Evolutionary conservation across 306 rosid genomes (phyloP).

Genomic region (Prunus mira): DNA sequence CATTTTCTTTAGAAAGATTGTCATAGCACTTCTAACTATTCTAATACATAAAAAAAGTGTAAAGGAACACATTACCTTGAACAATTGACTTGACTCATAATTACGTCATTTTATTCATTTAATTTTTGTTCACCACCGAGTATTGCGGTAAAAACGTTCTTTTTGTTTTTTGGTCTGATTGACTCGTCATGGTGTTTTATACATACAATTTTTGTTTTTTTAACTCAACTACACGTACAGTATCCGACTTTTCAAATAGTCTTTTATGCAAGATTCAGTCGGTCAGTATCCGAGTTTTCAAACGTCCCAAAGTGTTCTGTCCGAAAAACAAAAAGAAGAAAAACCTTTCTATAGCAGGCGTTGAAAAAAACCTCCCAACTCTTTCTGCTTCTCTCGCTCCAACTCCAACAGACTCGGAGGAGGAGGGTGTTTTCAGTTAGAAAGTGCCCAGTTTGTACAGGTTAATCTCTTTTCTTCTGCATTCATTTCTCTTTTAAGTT

Average conservation of each 20-base stretch:
- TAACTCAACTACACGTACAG: too few relatives aligned
- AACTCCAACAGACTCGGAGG: not conserved
- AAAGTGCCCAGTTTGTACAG: not conserved
- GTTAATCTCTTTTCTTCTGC: not conserved
- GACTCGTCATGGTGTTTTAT: too few relatives aligned
- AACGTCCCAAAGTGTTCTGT: not conserved
- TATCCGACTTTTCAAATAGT: too few relatives aligned
- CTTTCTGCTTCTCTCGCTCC: not conserved
- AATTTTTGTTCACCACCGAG: too few relatives aligned
- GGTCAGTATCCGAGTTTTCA: not conserved
- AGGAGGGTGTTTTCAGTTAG: not conserved
- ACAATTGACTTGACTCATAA: too few relatives aligned
- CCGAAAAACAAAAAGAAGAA: not conserved
- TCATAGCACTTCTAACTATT: too few relatives aligned
- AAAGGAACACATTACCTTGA: too few relatives aligned
- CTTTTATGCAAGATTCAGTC: not conserved
- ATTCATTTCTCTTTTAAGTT: not conserved
- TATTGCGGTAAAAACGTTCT: too few relatives aligned
- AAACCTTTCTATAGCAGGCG: not conserved
- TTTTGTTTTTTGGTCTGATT: not conserved
- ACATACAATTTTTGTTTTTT: too few relatives aligned
- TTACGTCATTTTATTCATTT: too few relatives aligned
- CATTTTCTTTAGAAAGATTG: too few relatives aligned
- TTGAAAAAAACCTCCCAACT: not conserved
- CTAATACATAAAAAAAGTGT: rapidly evolving